Conservation (phyloP, 108 stramenopile species). For the Hondaea fermentalgiana region DNA sequence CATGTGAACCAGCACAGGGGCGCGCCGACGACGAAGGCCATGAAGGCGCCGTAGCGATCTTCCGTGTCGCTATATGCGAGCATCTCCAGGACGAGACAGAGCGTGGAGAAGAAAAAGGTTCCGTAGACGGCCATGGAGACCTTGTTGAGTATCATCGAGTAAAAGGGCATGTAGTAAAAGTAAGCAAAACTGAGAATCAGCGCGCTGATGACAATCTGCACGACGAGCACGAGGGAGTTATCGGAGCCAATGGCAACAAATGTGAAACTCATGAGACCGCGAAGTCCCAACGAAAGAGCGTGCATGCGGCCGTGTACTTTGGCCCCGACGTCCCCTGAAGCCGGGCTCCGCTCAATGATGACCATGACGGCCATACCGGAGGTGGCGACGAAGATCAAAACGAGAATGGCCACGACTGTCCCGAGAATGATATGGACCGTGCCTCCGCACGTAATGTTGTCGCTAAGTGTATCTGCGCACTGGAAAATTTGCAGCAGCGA, state of each 20-base stretch:
- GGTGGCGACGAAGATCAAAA: neutral
- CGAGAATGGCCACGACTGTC: neutral
- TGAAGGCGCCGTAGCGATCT: neutral
- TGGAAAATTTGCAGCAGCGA: neutral
- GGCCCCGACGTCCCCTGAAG: neutral
- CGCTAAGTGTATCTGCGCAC: neutral
- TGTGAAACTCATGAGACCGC: neutral
- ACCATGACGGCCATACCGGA: neutral
- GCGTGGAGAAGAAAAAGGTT: neutral
- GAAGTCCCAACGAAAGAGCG: neutral
- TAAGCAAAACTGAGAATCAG: neutral
- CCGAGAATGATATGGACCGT: neutral
- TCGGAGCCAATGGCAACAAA: neutral
- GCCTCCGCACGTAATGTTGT: neutral
- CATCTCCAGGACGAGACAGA: neutral
- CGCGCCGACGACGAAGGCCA: neutral
- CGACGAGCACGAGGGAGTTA: neutral
- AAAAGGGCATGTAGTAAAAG: neutral
- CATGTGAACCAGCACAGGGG: neutral
- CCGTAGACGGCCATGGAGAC: neutral
- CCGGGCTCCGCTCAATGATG: neutral
- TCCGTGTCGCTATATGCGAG: neutral
- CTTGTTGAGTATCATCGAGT: neutral
- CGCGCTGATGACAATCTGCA: neutral
- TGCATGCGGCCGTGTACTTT: neutral